A percentile compares a stretch with the other conserved stretches of the same genome.
These are phyloP conservation scores for Patellifolia procumbens DNA, from an alignment of 179 eudicot genomes.

Conservation along the genomic window DNA sequence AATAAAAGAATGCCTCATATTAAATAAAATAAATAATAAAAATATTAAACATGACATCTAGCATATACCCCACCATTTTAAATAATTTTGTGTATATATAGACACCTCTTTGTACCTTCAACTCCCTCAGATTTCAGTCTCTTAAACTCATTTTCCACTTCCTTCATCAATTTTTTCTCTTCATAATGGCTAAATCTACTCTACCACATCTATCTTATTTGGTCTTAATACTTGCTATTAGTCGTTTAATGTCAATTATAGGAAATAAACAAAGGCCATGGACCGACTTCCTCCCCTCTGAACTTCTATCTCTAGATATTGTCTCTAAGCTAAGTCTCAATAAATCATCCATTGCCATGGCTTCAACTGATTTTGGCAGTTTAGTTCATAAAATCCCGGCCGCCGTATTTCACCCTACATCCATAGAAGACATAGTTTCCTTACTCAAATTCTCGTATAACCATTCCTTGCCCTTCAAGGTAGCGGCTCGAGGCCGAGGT, in stretches of 20 bases:
- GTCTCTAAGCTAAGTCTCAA: slow-evolving; percentile 20
- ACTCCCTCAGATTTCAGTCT: not conserved
- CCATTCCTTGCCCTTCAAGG: slow-evolving; percentile 4
- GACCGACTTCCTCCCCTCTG: slow-evolving; percentile 15
- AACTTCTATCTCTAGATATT: slow-evolving; percentile 9
- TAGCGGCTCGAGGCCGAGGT: slow-evolving; percentile 41
- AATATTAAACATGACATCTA: too few relatives aligned
- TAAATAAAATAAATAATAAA: too few relatives aligned
- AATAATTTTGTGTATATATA: not conserved
- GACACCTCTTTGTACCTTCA: too few relatives aligned
- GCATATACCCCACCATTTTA: not conserved
- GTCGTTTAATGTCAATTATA: slow-evolving; percentile 25
- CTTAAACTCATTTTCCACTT: not conserved
- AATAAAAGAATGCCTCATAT: too few relatives aligned
- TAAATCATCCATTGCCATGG: slow-evolving; percentile 19
- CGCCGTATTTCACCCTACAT: slow-evolving; percentile 33
- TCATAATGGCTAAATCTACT: slow-evolving; percentile 16
- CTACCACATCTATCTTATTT: slow-evolving; percentile 9
- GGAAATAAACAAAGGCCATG: slow-evolving; percentile 26
- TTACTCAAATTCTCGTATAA: slow-evolving; percentile 29
- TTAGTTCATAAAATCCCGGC: slow-evolving; percentile 21
- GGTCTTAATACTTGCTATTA: slow-evolving; percentile 18
- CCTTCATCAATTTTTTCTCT: not conserved
- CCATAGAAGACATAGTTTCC: slow-evolving; percentile 32
- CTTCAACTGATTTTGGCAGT: slow-evolving; percentile 37